These are phyloP conservation scores for Capronia americana DNA, from an alignment of 2,329 filamentous ascomycete genomes.

Conservation along the genomic window DNA sequence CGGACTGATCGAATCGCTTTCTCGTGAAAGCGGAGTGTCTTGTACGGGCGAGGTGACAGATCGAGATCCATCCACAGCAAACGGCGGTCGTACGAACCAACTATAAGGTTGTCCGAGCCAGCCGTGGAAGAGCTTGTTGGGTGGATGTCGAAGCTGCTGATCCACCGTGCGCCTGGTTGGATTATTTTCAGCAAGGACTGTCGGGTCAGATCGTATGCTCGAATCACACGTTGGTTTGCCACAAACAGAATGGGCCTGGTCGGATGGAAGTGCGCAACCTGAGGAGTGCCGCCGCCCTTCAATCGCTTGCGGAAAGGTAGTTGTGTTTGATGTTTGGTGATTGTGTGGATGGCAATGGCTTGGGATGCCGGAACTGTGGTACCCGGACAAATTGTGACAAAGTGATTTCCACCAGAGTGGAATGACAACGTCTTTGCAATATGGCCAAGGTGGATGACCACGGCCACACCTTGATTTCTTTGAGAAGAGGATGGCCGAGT, in stretches of 20 bases:
- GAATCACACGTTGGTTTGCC: slow-evolving; percentile 89
- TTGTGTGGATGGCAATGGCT: slow-evolving; percentile 90
- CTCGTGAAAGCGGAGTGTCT: slow-evolving; percentile 92
- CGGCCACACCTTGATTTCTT: slow-evolving; percentile 75
- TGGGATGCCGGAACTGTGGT: slow-evolving; percentile 55
- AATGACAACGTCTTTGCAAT: slow-evolving; percentile 87
- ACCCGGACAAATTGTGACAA: slow-evolving; percentile 83
- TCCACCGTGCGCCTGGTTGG: slow-evolving; percentile 92
- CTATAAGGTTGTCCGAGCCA: slow-evolving; percentile 89
- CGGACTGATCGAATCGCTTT: slow-evolving; percentile 89
- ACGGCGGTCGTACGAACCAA: slow-evolving; percentile 91
- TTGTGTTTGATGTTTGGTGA: slow-evolving; percentile 94
- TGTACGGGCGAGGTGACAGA: slow-evolving; percentile 86
- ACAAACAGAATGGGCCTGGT: slow-evolving; percentile 93
- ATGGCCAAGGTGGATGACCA: slow-evolving; percentile 79
- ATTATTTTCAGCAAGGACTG: slow-evolving; percentile 92
- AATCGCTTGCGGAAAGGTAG: slow-evolving; percentile 81
- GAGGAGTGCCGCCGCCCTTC: slow-evolving; percentile 75
- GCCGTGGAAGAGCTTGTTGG: slow-evolving; percentile 83
- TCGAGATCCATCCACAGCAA: slow-evolving; percentile 97
- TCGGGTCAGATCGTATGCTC: slow-evolving; percentile 89
- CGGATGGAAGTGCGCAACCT: slow-evolving; percentile 93
- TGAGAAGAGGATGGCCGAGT: slow-evolving; percentile 75
- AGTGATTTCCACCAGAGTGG: slow-evolving; percentile 93
- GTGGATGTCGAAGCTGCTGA: slow-evolving; percentile 92